Conservation (phyloP, 495 filamentous ascomycete species). For the Xylaria scruposa region DNA sequence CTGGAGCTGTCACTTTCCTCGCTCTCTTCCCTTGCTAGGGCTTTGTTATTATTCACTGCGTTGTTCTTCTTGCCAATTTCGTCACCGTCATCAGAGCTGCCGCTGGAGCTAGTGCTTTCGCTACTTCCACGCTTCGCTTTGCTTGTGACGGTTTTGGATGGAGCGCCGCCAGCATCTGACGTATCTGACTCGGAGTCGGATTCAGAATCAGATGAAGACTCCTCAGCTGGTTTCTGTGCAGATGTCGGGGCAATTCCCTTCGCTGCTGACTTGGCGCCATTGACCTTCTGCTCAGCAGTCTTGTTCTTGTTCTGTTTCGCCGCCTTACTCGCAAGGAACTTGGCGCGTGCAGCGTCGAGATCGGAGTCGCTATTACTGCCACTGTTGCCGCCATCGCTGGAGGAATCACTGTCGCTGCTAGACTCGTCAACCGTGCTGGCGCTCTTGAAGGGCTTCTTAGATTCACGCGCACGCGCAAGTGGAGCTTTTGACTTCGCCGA, state of each 20-base stretch:
- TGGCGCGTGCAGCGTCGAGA: slow-evolving; percentile 39
- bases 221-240: slow-evolving; percentile 6
- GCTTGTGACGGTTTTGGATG: slow-evolving; percentile 23
- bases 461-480: slow-evolving; percentile 23
- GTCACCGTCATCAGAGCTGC: slow-evolving; percentile 28
- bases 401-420: slow-evolving; percentile 22
- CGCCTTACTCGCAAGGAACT: slow-evolving; percentile 21
- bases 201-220: slow-evolving; percentile 25
- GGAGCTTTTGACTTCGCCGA: slow-evolving; percentile 26
- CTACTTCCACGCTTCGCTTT: slow-evolving; percentile 28
- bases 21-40: not conserved
- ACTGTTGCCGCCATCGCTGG: slow-evolving; percentile 26
- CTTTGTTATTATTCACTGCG: not conserved
- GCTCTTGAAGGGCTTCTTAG: slow-evolving; percentile 32
- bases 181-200: slow-evolving; percentile 38
- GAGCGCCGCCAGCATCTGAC: slow-evolving; percentile 30
- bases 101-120: slow-evolving; percentile 39
- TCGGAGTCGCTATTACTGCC: slow-evolving; percentile 41
- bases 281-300: slow-evolving; percentile 27
- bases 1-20: slow-evolving; percentile 31
- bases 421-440: slow-evolving; percentile 30
- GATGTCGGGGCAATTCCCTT: slow-evolving; percentile 23
- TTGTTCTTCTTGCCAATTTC: not conserved
- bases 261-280: slow-evolving; percentile 15
- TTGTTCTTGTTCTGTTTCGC: slow-evolving; percentile 33